These are phyloP conservation scores for Pseudozyma pruni DNA, from an alignment of 1,284 basidiomycete species.

Conservation along the genomic window DNA sequence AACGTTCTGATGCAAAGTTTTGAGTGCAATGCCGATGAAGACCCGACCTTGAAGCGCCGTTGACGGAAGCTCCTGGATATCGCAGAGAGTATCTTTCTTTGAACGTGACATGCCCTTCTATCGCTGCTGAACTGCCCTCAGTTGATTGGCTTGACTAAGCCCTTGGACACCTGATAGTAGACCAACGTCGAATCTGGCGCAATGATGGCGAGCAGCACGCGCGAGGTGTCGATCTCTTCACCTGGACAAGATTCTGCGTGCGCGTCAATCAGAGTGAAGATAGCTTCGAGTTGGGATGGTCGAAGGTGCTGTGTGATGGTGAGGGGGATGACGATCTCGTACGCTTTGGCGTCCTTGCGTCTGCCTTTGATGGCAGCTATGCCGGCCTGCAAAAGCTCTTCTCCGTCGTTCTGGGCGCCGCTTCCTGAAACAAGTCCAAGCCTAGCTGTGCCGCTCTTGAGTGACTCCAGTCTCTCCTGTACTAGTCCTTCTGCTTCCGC, in stretches of 20 bases:
- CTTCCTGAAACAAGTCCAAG: conserved; percentile 10
- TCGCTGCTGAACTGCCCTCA: conserved; percentile 9
- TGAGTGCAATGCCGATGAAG: too few relatives aligned
- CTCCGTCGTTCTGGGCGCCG: not conserved
- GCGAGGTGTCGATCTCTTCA: conserved; percentile 25
- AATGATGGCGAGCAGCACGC: conserved; percentile 60
- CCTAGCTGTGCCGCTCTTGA: not conserved
- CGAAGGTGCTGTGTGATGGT: conserved; percentile 36
- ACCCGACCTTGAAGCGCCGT: too few relatives aligned
- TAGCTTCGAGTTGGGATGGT: conserved; percentile 22
- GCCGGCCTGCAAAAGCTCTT: conserved; percentile 3
- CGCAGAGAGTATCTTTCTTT: not conserved
- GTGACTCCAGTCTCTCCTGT: not conserved
- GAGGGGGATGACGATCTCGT: conserved; percentile 37
- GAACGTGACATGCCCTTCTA: too few relatives aligned
- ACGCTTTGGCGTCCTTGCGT: conserved; percentile 35
- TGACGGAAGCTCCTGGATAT: not conserved
- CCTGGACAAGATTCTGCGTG: conserved; percentile 16
- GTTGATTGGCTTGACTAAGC: conserved; percentile 65
- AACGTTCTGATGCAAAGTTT: too few relatives aligned
- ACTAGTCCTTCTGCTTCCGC: conserved; percentile 22
- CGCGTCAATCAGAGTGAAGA: conserved; percentile 33
- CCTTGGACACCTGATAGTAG: conserved; percentile 61
- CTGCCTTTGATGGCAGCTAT: conserved; percentile 37
- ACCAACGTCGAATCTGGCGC: conserved; percentile 63